Percentiles rank a stretch among this genome's conserved stretches.
These are phyloP conservation scores for Lactarius trivialis DNA, from an alignment of 768 basidiomycete species.

Conservation along the genomic window DNA sequence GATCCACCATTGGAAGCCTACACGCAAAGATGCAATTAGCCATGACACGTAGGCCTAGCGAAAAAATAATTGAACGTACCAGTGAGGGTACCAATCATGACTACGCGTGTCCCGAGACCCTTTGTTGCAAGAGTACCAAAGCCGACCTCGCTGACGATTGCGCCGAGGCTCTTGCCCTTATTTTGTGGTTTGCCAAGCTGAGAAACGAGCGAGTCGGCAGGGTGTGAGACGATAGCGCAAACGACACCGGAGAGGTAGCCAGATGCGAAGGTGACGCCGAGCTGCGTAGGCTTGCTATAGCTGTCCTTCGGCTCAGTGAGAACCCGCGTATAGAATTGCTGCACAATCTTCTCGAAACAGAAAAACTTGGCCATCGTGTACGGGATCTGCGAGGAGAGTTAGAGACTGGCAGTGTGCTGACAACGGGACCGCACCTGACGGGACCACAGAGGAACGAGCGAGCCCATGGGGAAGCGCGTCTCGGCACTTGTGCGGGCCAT, in stretches of 20 bases:
- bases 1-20: slow-evolving; percentile 93
- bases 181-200: slow-evolving; percentile 86
- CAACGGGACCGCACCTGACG: slow-evolving; percentile 53
- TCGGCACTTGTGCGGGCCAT: slow-evolving; percentile 63
- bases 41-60: neutral
- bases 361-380: slow-evolving; percentile 99
- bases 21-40: slow-evolving; percentile 33
- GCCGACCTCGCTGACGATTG: slow-evolving; percentile 69
- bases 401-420: neutral
- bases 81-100: slow-evolving; percentile 56
- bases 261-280: slow-evolving; percentile 82
- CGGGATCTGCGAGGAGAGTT: slow-evolving; percentile 56
- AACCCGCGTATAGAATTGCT: slow-evolving; percentile 83
- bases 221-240: slow-evolving; percentile 94
- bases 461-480: slow-evolving; percentile 82
- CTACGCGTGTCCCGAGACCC: slow-evolving; percentile 80
- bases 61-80: slow-evolving; percentile 16
- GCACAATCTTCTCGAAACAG: slow-evolving; percentile 88
- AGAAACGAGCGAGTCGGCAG: slow-evolving; percentile 90
- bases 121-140: slow-evolving; percentile 61
- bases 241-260: slow-evolving; percentile 95
- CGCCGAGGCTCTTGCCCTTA: slow-evolving; percentile 71
- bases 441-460: slow-evolving; percentile 80
- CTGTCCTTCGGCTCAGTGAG: slow-evolving; percentile 72
- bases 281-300: slow-evolving; percentile 77